Conservation (phyloP, 1,284 basidiomycete species). For the Thelephora terrestris region DNA sequence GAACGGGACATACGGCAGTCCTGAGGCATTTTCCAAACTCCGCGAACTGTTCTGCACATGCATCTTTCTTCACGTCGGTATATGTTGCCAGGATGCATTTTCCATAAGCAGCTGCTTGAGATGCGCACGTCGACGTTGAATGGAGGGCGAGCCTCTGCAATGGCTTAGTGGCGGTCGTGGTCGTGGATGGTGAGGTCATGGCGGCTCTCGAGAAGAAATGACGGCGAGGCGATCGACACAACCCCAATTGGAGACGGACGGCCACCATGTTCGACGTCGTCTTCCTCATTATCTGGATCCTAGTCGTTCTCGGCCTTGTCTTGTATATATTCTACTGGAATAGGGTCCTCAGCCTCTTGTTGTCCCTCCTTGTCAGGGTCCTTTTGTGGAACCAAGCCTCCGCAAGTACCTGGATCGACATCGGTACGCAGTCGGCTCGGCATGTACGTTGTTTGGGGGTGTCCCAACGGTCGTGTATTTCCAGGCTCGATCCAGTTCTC, state of each 20-base stretch:
- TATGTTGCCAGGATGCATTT: constrained; percentile 71
- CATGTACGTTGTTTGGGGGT: neutral
- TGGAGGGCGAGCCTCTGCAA: constrained; percentile 54
- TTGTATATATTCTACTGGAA: constrained; percentile 89
- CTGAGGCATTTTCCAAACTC: constrained; percentile 68
- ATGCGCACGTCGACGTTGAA: constrained; percentile 59
- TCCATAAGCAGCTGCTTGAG: constrained; percentile 65
- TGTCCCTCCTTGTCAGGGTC: constrained; percentile 51
- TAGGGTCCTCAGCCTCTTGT: constrained; percentile 60
- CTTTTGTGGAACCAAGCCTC: constrained; percentile 63
- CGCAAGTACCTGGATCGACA: constrained; percentile 66
- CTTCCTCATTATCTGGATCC: constrained; percentile 63
- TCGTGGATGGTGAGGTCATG: constrained; percentile 16
- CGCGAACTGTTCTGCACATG: constrained; percentile 69
- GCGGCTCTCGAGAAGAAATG: neutral
- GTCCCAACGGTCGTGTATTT: neutral
- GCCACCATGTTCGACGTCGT: constrained; percentile 41
- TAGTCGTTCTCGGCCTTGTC: constrained; percentile 60
- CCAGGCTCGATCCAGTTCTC: constrained; percentile 86
- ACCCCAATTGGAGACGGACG: neutral
- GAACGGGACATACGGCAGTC: constrained; percentile 41
- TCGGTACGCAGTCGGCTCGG: constrained; percentile 39
- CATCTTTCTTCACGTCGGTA: constrained; percentile 66
- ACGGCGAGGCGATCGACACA: neutral
- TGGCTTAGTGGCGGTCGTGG: constrained; percentile 29